These are phyloP conservation scores for Eucalyptus sp. DNA, from an alignment of 345 rosid species.

Conservation along the genomic window DNA sequence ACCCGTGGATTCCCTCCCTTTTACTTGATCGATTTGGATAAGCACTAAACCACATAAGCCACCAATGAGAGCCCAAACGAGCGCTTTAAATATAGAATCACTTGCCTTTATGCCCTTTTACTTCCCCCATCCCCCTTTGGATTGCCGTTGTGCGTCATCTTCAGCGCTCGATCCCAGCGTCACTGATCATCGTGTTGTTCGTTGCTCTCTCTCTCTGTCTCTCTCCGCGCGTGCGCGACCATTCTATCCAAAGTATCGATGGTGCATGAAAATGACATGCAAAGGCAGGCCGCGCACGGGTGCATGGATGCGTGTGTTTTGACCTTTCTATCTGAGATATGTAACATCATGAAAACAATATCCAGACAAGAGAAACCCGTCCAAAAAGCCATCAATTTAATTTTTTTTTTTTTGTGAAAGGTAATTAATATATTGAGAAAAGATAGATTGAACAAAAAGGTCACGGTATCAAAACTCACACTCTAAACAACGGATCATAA, in stretches of 20 bases:
- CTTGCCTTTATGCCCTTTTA: not conserved
- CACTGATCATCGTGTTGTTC: too few species aligned
- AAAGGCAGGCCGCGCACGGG: not conserved
- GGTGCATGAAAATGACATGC: not conserved
- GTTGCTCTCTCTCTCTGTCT: not conserved
- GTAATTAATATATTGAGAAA: too few species aligned
- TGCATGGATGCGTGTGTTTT: not conserved
- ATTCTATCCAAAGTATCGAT: not conserved
- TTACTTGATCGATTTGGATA: not conserved
- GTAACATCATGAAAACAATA: not conserved
- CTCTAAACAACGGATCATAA: too few species aligned
- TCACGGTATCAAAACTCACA: too few species aligned
- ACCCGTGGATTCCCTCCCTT: not conserved
- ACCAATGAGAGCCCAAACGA: not conserved
- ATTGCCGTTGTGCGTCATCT: not conserved
- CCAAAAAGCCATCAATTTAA: not conserved
- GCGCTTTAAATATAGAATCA: not conserved
- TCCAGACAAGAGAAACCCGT: not conserved
- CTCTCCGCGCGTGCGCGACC: not conserved
- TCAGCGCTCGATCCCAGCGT: not conserved
- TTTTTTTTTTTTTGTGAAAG: too few species aligned
- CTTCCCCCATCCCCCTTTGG: not conserved
- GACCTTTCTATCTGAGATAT: not conserved
- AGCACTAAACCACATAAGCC: not conserved
- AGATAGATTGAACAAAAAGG: too few species aligned